Base-by-base conservation (phyloP, 2,329 filamentous ascomycete species). In the Colletotrichum tropicale region DNA sequence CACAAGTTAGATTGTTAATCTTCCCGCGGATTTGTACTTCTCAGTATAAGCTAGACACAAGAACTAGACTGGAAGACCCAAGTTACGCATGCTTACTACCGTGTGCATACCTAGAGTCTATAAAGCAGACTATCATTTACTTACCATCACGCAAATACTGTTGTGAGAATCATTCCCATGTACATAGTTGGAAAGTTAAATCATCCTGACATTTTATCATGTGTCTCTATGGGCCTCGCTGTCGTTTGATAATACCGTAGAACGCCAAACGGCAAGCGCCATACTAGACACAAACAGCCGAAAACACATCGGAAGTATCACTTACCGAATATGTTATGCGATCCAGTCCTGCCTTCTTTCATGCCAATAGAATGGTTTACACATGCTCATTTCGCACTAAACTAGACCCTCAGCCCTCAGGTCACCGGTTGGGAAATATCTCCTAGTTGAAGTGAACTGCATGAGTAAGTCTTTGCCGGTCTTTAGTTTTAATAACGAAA, bases 151-250 rank as follows among this genome's bases (percentile, higher is more conserved):
- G 36, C 16, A 38, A 38, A 38, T 38, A 38, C 16, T 16, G 5
- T 38, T 38, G 15, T 8, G 9, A 38, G 9, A 9, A 38, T 38
- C 2, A 0, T 18, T 38, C 3, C 8, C 15, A 18, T 38, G 5
- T 38, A 18, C 16, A 9, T 5, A 18, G 5, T 8, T 38, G 8
- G 8, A 18, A 16, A 38, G 5, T 38, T 16, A 9, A 18, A 16
- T 38, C 8, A 18, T 38, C 36, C 16, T 18, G 3, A 18, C 8
- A 3, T 43, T 43, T 43, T 6, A 10, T 18, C 0, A n/a, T 6
- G 3, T 43, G 8, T n/a, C 9, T 0, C n/a, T n/a, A 1, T n/a
- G 1, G 3, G 5, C 38, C 38, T 43, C 1, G 5, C 8, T 43
- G 18, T 43, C 5, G 9, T n/a, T 43, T n/a, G 5, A 12, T 43